These are phyloP conservation scores for Talaromyces proteolyticus DNA, from an alignment of 495 filamentous ascomycete genomes.

Conservation along the genomic window DNA sequence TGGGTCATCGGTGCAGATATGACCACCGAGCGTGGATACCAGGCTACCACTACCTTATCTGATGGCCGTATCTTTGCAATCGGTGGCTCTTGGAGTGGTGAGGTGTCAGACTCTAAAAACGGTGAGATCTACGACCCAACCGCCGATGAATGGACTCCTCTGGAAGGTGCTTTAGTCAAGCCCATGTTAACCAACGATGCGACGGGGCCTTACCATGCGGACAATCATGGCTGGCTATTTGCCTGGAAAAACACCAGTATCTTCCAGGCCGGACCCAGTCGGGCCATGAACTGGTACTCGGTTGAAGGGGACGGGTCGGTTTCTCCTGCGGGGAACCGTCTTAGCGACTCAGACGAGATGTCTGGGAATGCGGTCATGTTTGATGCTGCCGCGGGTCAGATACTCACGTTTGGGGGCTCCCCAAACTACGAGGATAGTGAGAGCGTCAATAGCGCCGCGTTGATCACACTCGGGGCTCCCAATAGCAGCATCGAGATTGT, in stretches of 20 bases:
- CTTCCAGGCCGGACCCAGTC: conserved; percentile 52
- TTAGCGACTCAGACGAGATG: conserved; percentile 44
- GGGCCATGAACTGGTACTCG: conserved; percentile 51
- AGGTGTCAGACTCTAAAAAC: conserved; percentile 33
- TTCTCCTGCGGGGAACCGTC: conserved; percentile 21
- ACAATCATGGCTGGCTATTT: conserved; percentile 49
- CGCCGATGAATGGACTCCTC: conserved; percentile 26
- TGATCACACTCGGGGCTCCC: conserved; percentile 33
- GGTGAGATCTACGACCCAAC: conserved; percentile 46
- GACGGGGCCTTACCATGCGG: conserved; percentile 20
- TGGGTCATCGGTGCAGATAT: conserved; percentile 31
- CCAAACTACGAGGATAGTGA: conserved; percentile 26
- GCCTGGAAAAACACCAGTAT: conserved; percentile 46
- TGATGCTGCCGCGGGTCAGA: conserved; percentile 44
- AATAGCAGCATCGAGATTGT: conserved; percentile 15
- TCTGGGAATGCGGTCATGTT: conserved; percentile 49
- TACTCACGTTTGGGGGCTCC: conserved; percentile 40
- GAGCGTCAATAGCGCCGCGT: conserved; percentile 26
- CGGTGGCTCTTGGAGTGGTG: conserved; percentile 50
- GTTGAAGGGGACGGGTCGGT: conserved; percentile 31
- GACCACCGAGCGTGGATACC: conserved; percentile 50
- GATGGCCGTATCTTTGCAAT: conserved; percentile 54
- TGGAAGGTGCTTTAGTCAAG: conserved; percentile 27
- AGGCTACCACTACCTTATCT: conserved; percentile 41
- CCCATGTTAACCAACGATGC: conserved; percentile 46